These are phyloP conservation scores for Euryodendron excelsum DNA, from an alignment of 148 eudicot genomes.

Conservation along the genomic window DNA sequence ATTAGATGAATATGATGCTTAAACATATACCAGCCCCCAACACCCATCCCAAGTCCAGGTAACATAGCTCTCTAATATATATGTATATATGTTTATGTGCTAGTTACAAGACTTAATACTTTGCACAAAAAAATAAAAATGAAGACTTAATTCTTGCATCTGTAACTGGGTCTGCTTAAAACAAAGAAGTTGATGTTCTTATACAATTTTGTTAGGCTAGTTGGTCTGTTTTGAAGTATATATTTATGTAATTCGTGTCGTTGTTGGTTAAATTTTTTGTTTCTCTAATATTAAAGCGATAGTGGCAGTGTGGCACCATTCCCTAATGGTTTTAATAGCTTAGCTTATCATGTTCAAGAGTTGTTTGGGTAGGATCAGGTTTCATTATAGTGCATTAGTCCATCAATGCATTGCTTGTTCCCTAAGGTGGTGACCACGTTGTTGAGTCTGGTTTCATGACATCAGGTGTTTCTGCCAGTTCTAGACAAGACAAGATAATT, in stretches of 20 bases:
- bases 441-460: not conserved
- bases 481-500: no score
- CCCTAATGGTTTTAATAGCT: not conserved
- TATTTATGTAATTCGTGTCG: not conserved
- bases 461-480: not conserved
- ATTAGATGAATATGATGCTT: no score
- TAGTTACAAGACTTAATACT: no score
- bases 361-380: not conserved
- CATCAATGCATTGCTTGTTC: not conserved
- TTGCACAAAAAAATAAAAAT: no score
- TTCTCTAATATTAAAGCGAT: constrained; percentile 1
- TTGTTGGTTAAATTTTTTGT: not conserved
- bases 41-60: no score
- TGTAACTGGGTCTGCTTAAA: no score
- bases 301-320: no score
- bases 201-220: no score
- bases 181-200: not conserved
- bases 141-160: no score
- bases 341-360: not conserved
- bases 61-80: no score
- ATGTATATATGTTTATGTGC: constrained; percentile 6
- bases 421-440: not conserved
- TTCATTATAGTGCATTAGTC: not conserved
- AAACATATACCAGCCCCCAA: no score
- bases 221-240: not conserved